Evolutionary conservation across 345 rosid species (phyloP).

Genomic region (Salix dunnii): DNA sequence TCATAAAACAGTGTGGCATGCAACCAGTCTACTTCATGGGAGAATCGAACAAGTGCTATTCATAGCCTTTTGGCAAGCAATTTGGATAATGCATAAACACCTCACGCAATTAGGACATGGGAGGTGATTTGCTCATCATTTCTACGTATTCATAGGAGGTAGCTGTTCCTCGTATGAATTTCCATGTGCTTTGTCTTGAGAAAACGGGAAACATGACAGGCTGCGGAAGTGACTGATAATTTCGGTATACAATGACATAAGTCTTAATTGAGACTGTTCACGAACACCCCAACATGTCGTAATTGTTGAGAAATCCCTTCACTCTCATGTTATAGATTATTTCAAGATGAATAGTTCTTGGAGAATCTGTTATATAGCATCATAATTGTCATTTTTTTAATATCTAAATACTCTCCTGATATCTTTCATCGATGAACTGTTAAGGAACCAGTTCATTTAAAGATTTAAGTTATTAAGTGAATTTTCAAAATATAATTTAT

Average conservation of each 20-base stretch:
- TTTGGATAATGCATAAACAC: neutral
- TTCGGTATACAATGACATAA: neutral
- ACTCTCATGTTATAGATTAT: neutral
- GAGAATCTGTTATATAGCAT: neutral
- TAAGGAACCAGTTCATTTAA: too few relatives aligned
- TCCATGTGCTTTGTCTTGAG: neutral
- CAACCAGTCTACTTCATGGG: neutral
- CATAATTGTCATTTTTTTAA: too few relatives aligned
- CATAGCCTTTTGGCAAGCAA: neutral
- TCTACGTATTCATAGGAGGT: neutral
- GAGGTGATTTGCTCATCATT: neutral
- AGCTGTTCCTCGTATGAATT: neutral
- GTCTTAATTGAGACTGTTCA: neutral
- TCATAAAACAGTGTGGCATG: neutral
- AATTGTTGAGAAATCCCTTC: neutral
- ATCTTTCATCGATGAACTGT: too few relatives aligned
- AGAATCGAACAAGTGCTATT: neutral
- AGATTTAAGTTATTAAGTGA: too few relatives aligned
- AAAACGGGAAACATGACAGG: slow-evolving; percentile 9
- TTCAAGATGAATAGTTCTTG: neutral
- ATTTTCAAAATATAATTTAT: too few relatives aligned
- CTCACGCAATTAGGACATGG: slow-evolving; percentile 2
- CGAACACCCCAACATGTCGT: neutral
- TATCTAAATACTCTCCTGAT: too few relatives aligned
- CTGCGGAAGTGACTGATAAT: neutral